Evolutionary conservation across 495 filamentous ascomycete genomes (phyloP).

Genomic region (Neurospora sp.): DNA sequence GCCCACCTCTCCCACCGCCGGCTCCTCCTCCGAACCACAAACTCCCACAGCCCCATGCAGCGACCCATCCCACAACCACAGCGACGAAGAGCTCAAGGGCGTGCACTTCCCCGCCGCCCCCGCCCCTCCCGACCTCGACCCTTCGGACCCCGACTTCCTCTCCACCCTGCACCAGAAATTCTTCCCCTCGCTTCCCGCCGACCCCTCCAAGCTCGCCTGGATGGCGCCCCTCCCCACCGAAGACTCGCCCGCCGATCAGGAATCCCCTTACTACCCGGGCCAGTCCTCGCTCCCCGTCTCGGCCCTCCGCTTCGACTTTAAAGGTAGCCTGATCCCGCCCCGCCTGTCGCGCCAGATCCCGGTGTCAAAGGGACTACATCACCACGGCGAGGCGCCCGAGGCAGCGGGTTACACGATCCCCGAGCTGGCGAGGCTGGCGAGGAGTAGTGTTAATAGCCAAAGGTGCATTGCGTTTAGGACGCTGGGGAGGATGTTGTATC

Average conservation of each 20-base stretch:
- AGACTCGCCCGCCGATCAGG: conserved; percentile 46
- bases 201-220: conserved; percentile 83
- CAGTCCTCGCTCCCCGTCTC: conserved; percentile 62
- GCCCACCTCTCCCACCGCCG: conserved; percentile 3
- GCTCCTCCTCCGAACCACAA: conserved; percentile 45
- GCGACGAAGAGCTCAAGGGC: conserved; percentile 13
- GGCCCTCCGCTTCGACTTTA: conserved; percentile 80
- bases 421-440: conserved; percentile 71
- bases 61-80: conserved; percentile 28
- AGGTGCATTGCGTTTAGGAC: conserved; percentile 88
- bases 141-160: conserved; percentile 71
- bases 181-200: conserved; percentile 76
- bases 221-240: conserved; percentile 59
- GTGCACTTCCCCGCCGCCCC: conserved; percentile 29
- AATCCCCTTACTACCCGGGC: conserved; percentile 69
- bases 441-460: conserved; percentile 76
- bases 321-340: conserved; percentile 66
- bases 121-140: conserved; percentile 62
- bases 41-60: conserved; percentile 33
- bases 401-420: conserved; percentile 90
- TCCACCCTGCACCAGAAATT: conserved; percentile 76
- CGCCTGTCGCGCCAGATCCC: conserved; percentile 60
- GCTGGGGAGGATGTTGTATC: conserved; percentile 73
- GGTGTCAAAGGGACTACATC: conserved; percentile 70
- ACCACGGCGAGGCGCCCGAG: conserved; percentile 87